phyloP scores from a whole-genome alignment of 768 basidiomycete species.

The Udeniomyces megalosporus region DNA sequence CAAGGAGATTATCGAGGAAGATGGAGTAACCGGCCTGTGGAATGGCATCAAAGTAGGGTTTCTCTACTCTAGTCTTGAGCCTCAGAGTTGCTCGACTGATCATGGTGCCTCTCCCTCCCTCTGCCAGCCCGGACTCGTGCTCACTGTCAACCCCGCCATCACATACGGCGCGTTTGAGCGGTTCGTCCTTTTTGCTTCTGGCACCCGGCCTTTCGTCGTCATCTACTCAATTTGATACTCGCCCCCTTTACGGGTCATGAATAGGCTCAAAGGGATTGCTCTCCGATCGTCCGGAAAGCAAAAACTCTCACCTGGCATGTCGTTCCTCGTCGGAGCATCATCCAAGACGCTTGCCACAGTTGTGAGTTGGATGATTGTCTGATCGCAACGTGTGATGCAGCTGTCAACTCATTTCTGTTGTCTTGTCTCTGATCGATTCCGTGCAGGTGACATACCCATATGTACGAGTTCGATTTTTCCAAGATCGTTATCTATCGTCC shows the following conservation, averaged over 20 bases:
- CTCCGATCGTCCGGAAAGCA: constrained; percentile 39
- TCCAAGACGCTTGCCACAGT: constrained; percentile 93
- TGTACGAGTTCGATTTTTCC: constrained; percentile 1
- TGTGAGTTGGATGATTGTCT: constrained; percentile 37
- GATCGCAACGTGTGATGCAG: too few species aligned
- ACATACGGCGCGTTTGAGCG: constrained; percentile 92
- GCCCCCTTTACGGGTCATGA: too few species aligned
- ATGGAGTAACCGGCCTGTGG: constrained; percentile 79
- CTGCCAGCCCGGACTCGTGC: constrained; percentile 60
- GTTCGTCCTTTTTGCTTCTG: neutral
- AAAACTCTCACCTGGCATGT: constrained; percentile 59
- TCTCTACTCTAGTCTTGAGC: too few species aligned
- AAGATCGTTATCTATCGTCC: neutral
- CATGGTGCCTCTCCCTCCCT: too few species aligned
- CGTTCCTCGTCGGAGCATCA: constrained; percentile 74
- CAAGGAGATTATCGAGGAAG: constrained; percentile 71
- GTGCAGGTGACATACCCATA: constrained; percentile 80
- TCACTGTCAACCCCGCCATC: constrained; percentile 94
- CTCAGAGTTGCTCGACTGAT: too few species aligned
- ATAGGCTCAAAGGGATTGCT: constrained; percentile 49
- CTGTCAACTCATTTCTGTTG: too few species aligned
- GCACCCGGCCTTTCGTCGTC: neutral
- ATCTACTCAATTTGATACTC: neutral
- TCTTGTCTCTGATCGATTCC: neutral
- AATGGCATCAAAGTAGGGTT: constrained; percentile 45